phyloP scores from a whole-genome alignment of 768 basidiomycete genomes.

The Termitomyces bulborhizus region DNA sequence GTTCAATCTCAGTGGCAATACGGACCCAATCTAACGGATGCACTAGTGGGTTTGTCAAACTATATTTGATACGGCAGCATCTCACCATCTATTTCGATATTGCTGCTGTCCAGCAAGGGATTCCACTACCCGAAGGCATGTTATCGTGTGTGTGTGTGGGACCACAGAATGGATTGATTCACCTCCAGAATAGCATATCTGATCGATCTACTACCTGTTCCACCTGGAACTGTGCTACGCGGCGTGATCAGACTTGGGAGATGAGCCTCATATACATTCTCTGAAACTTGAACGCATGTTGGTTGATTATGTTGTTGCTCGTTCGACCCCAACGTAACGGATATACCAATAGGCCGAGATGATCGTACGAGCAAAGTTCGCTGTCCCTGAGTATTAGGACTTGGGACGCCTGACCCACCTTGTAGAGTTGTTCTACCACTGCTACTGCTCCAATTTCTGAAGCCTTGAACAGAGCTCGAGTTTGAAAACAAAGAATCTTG shows the following conservation, averaged over 20 bases:
- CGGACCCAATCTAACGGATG: constrained; percentile 75
- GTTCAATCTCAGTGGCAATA: constrained; percentile 87
- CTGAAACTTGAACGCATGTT: constrained; percentile 45
- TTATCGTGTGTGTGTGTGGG: constrained; percentile 7
- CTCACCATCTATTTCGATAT: constrained; percentile 75
- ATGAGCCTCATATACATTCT: constrained; percentile 65
- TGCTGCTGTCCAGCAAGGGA: constrained; percentile 83
- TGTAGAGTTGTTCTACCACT: constrained; percentile 54
- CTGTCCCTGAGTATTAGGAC: constrained; percentile 21
- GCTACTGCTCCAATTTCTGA: constrained; percentile 62
- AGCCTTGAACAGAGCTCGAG: constrained; percentile 72
- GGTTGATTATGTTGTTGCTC: constrained; percentile 23
- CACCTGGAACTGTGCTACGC: constrained; percentile 55
- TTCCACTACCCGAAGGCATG: constrained; percentile 55
- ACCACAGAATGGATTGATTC: constrained; percentile 9
- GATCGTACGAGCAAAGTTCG: constrained; percentile 59
- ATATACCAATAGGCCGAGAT: constrained; percentile 55
- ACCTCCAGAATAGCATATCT: constrained; percentile 86
- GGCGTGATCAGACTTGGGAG: constrained; percentile 79
- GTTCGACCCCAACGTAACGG: constrained; percentile 28
- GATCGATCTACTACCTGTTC: constrained; percentile 60
- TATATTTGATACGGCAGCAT: not conserved
- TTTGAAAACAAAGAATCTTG: constrained; percentile 85
- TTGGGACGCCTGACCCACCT: constrained; percentile 17
- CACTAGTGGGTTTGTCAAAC: constrained; percentile 2